Evolutionary conservation across 768 basidiomycete genomes (phyloP), one percentile per base, ranked within the genome.

Genomic region (Exidia glandulosa): DNA sequence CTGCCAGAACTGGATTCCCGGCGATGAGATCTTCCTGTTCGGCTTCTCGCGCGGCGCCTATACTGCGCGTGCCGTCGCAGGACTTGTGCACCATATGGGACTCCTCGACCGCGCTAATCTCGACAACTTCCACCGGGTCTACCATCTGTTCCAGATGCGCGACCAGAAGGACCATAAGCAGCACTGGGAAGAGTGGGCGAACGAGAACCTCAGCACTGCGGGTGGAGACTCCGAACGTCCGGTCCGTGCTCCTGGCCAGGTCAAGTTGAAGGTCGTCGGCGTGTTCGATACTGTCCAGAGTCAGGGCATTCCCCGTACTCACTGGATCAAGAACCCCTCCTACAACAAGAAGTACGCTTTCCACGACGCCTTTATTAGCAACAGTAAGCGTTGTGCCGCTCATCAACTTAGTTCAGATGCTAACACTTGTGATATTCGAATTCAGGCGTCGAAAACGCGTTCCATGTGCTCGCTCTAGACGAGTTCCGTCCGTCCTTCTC

Each of bases 231-330:
- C n/a, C n/a, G n/a, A n/a, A n/a, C n/a, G n/a, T n/a, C n/a, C n/a
- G n/a, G n/a, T n/a, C n/a, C n/a, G n/a, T n/a, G n/a, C n/a, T n/a
- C n/a, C n/a, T n/a, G n/a, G n/a, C n/a, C n/a, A n/a, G n/a, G n/a
- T n/a, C n/a, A n/a, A n/a, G n/a, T 65, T 66, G 56, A 68, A 66
- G 4, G 71, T 71, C 25, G 63, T 62, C 2, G 59, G 56, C 14
- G 57, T 65, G 32, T 63, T 27, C 29, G 30, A 57, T 10, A 52
- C 54, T 23, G 56, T 56, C 23, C 54, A 64, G 58, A 54, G 60
- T n/a, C 45, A 67, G 30, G 56, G 52, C 52, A 68, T 68, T 37
- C 54, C 61, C 19, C 67, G 68, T 56, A 37, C 36, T 37, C 36
- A 10, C 36, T 9, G 9, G 10, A 37, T 10, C 19, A 37, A 37